Base-by-base conservation (phyloP, 257 asterid genomes). In the Fraxinus cuspidata region DNA sequence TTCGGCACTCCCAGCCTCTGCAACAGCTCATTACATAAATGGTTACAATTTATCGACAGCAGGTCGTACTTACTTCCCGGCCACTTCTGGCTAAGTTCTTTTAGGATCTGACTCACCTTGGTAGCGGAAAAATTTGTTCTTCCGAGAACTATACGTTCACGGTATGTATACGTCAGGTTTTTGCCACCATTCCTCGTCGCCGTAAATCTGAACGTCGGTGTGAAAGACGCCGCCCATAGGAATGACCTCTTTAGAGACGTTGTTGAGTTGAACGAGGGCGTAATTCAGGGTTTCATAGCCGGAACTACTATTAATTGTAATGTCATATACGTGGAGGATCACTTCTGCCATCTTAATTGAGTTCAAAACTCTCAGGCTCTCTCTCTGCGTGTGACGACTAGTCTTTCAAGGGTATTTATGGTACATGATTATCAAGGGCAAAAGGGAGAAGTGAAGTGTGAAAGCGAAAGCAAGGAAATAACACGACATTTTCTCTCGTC, bases 141-240 rank as follows among this genome's bases (percentile, higher is more conserved):
- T 23, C 79, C 73, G 40, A 65, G 7, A 1, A n/a, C 42, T 18
- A 75, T 75, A 27, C 51, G 42, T 75, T 75, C 73, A 0, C 79
- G 73, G 70, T 35, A 16, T 0, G 65, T 64, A 70, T 23, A 65
- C 51, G 3, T 23, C 37, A 71, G 28, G 21, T 64, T 75, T 44
- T 40, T 64, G 18, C 63, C 27, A 3, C 79, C 79, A 75, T 75
- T 75, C 73, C 0, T 35, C 79, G 58, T 65, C 70, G 42, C 38
- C 79, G 56, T 75, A 64, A 40, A 75, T 18, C 67, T 75, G 66
- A 31, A 75, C 79, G 8, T 47, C 79, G 5, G 29, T 66, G 18
- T 75, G 79, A 58, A 75, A 75, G 44, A 75, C 31, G 42, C 79
- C 73, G 18, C 79, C 79, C 16, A 75, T 31, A 28, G 29, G 16